Conservation (phyloP, 208 protist species). For the Crithidia fasciculata region DNA sequence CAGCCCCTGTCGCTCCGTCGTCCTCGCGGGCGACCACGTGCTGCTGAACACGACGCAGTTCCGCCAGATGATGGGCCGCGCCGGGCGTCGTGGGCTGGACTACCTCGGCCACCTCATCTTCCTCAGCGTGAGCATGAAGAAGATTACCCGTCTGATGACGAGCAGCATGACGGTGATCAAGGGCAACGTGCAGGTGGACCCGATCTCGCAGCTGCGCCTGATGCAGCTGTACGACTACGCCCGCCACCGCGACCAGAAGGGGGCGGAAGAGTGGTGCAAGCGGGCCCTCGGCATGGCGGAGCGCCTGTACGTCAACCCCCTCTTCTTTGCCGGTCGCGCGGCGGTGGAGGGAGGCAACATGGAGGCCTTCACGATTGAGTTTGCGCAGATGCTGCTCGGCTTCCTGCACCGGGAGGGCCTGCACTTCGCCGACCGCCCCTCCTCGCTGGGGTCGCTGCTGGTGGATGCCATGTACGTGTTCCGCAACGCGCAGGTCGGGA, state of each 20-base stretch:
- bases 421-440: constrained; percentile 79
- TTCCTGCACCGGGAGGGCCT: constrained; percentile 84
- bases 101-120: constrained; percentile 94
- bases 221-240: constrained; percentile 84
- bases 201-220: constrained; percentile 83
- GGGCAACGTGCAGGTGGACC: constrained; percentile 90
- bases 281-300: constrained; percentile 62
- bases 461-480: constrained; percentile 85
- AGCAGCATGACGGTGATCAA: constrained; percentile 92
- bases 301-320: constrained; percentile 80
- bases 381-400: constrained; percentile 78
- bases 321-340: constrained; percentile 81
- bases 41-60: constrained; percentile 94
- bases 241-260: constrained; percentile 64
- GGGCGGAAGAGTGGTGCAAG: constrained; percentile 57
- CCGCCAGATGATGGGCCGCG: constrained; percentile 96
- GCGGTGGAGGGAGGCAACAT: constrained; percentile 74
- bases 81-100: constrained; percentile 95
- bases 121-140: constrained; percentile 87
- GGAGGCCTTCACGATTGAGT: constrained; percentile 75
- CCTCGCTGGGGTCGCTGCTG: constrained; percentile 82
- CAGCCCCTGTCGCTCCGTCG: constrained; percentile 95
- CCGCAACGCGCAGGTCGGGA: constrained; percentile 70
- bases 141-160: constrained; percentile 92
- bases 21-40: constrained; percentile 92